Evolutionary conservation across 345 rosid genomes (phyloP), one percentile per base, ranked within the genome.

Genomic region (Corchorus capsularis): DNA sequence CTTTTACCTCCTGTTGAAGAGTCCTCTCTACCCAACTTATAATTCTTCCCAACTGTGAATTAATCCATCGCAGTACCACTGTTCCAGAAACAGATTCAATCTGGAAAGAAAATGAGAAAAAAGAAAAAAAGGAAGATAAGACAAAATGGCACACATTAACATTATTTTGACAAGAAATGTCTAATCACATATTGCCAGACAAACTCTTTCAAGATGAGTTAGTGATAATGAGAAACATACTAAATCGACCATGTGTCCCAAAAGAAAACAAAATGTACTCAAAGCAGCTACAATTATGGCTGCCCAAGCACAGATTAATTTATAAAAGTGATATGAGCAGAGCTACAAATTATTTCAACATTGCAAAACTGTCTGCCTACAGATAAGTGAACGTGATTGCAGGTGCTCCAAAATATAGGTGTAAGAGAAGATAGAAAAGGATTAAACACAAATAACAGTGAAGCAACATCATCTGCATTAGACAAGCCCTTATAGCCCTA

Each of bases 21-120:
- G 99, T 90, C 69, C 99, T 92, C 78, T 96, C 97, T 82, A 93
- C 96, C 98, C 99, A 96, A 73, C 92, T 78, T 74, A 91, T 87
- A 80, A 96, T 88, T 86, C 96, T 85, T 77, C 87, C 97, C 27
- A 96, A 90, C 86, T 96, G 98, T 53, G 97, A 78, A 86, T 96
- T 96, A 79, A 96, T 83, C 99, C 99, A 96, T 76, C 98, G 87
- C 91, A 96, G 80, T 52, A 93, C 97, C 83, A 96, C 80, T 62
- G 96, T 93, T 77, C 99, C 99, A 82, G 99, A 93, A 79, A 87
- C 77, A 69, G 94, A 79, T 84, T 96, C 99, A 68, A 96, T 87
- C 99, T 93, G 75, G 45, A 59, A 68, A 59, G 27, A 27, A 27
- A 27, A 27, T 27, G 27, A 52, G 52, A 62, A 69, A 60, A 63